These are phyloP conservation scores for Ophiosphaerella herpotricha DNA, from an alignment of 2,329 filamentous ascomycete genomes.

Conservation along the genomic window DNA sequence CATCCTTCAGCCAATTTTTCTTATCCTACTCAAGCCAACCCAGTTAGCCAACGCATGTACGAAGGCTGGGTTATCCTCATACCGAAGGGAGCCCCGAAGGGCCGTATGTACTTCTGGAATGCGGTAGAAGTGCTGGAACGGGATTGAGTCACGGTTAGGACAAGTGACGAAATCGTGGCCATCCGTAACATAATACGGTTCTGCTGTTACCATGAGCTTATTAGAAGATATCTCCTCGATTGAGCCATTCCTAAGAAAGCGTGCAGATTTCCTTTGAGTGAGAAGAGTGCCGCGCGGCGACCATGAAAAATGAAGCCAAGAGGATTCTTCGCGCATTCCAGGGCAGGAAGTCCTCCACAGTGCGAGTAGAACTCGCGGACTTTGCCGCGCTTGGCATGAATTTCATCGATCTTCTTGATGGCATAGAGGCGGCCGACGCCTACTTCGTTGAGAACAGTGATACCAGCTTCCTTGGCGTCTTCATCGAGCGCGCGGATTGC, in stretches of 20 bases:
- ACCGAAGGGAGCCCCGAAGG: conserved; percentile 10
- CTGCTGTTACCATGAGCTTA: conserved; percentile 6
- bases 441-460: conserved; percentile 15
- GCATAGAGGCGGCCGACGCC: conserved; percentile 49
- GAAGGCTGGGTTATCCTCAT: conserved; percentile 9
- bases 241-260: not conserved
- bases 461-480: conserved; percentile 51
- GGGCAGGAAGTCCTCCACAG: conserved; percentile 11
- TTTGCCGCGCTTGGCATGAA: conserved; percentile 10
- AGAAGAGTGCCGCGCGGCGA: conserved; percentile 11
- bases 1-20: conserved; percentile 16
- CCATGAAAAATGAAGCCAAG: conserved; percentile 19
- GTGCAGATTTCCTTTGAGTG: conserved; percentile 9
- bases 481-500: conserved; percentile 15
- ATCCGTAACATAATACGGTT: conserved; percentile 8
- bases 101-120: too few species aligned
- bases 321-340: conserved; percentile 4
- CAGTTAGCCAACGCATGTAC: conserved; percentile 7
- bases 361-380: conserved; percentile 15
- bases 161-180: conserved; percentile 13
- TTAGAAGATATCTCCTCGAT: conserved; percentile 4
- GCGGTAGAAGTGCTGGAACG: too few species aligned
- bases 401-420: conserved; percentile 12
- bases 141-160: conserved; percentile 8
- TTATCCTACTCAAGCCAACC: too few species aligned